phyloP scores from a whole-genome alignment of 2,329 filamentous ascomycete species.

The Clarireedia sp. region DNA sequence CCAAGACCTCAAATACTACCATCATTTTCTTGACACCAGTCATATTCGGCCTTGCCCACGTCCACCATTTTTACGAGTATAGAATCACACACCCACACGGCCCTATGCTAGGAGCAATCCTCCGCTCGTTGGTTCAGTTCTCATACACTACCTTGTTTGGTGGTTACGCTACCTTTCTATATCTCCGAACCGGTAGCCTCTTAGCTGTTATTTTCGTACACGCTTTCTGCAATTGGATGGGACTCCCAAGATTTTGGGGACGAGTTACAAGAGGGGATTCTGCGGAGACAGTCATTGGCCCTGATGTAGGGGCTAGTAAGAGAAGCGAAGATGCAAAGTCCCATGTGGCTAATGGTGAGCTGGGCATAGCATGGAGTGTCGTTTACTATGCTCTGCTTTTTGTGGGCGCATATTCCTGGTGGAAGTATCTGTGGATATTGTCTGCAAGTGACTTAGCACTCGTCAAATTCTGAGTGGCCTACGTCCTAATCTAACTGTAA shows the following conservation, averaged over 20 bases:
- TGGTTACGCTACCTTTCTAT: slow-evolving; percentile 85
- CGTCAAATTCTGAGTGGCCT: slow-evolving; percentile 18
- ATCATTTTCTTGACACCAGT: slow-evolving; percentile 79
- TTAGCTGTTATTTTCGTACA: slow-evolving; percentile 70
- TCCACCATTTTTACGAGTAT: slow-evolving; percentile 96
- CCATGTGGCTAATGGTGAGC: slow-evolving; percentile 18
- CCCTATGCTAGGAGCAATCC: slow-evolving; percentile 51
- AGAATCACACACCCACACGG: slow-evolving; percentile 68
- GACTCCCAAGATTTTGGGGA: slow-evolving; percentile 80
- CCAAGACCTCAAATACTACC: slow-evolving; percentile 39
- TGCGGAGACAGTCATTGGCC: slow-evolving; percentile 18
- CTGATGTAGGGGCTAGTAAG: slow-evolving; percentile 28
- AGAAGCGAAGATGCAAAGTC: slow-evolving; percentile 32
- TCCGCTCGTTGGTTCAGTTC: slow-evolving; percentile 76
- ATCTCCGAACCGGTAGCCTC: slow-evolving; percentile 75
- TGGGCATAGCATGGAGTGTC: slow-evolving; percentile 57
- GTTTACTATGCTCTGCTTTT: slow-evolving; percentile 74
- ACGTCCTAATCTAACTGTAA: neutral
- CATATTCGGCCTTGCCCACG: slow-evolving; percentile 86
- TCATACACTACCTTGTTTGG: slow-evolving; percentile 89
- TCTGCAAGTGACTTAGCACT: slow-evolving; percentile 56
- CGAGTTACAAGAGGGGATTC: slow-evolving; percentile 42
- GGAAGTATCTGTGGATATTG: slow-evolving; percentile 59
- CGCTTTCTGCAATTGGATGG: slow-evolving; percentile 87
- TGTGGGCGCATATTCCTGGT: slow-evolving; percentile 64